Evolutionary conservation across 805 yeast species (phyloP).

Genomic region (Metschnikowia peoriensis): DNA sequence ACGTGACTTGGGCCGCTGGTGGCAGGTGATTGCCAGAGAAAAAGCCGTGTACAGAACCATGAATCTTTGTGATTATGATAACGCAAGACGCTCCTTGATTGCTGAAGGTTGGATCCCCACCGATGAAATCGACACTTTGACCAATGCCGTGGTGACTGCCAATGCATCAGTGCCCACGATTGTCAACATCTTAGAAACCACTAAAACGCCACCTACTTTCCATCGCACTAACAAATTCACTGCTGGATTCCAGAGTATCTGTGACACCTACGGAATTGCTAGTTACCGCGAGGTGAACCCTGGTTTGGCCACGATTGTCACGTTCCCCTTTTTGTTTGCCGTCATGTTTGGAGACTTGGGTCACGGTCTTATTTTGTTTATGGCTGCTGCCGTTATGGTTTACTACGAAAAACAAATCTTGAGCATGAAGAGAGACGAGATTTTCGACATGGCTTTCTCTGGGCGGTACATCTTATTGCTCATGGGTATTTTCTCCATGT

Average conservation of each 20-base stretch:
- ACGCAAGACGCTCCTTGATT: conserved; percentile 77
- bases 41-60: conserved; percentile 77
- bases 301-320: conserved; percentile 88
- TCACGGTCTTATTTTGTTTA: conserved; percentile 81
- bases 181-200: conserved; percentile 63
- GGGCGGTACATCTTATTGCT: conserved; percentile 89
- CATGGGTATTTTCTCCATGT: conserved; percentile 95
- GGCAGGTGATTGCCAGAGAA: conserved; percentile 58
- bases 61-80: conserved; percentile 79
- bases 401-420: conserved; percentile 70
- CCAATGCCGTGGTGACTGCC: conserved; percentile 61
- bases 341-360: conserved; percentile 99
- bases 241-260: conserved; percentile 85
- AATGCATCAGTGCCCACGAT: conserved; percentile 56
- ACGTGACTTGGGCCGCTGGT: conserved; percentile 61
- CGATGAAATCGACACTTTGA: conserved; percentile 66
- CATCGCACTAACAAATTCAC: conserved; percentile 96
- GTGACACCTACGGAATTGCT: conserved; percentile 94
- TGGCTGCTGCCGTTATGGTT: conserved; percentile 71
- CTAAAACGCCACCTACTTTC: conserved; percentile 89
- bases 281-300: conserved; percentile 94
- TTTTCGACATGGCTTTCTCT: conserved; percentile 91
- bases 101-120: conserved; percentile 98
- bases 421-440: conserved; percentile 78
- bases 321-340: conserved; percentile 98